Conservation (phyloP, 1,284 basidiomycete species). For the Papiliotrema flavescens region DNA sequence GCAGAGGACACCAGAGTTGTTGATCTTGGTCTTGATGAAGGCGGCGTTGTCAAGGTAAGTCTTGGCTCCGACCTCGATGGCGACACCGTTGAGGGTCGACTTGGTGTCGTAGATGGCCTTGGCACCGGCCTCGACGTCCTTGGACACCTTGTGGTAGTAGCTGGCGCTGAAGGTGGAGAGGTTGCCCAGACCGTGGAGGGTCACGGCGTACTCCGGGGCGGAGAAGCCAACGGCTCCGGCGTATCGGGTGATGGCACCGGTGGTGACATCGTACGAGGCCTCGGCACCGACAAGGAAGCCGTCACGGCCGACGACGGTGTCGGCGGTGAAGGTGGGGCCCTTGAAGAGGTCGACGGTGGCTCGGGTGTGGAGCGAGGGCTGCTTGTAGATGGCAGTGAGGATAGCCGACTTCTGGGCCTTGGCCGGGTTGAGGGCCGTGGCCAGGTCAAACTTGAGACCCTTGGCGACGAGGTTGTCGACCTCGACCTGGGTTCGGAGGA, state of each 20-base stretch:
- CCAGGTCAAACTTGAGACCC: constrained; percentile 93
- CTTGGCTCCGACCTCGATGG: constrained; percentile 95
- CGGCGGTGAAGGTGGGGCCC: constrained; percentile 95
- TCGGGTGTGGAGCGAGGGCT: constrained; percentile 91
- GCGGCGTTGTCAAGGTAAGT: constrained; percentile 73
- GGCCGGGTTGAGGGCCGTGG: constrained; percentile 75
- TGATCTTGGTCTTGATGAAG: constrained; percentile 98
- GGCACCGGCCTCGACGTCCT: constrained; percentile 94
- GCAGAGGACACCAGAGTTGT: constrained; percentile 86
- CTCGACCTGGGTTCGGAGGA: constrained; percentile 85
- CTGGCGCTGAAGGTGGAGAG: constrained; percentile 89
- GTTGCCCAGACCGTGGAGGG: constrained; percentile 92
- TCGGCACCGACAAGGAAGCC: constrained; percentile 97
- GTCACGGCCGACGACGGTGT: constrained; percentile 91
- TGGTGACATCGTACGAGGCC: constrained; percentile 92
- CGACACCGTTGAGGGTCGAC: constrained; percentile 79
- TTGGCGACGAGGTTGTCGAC: constrained; percentile 97
- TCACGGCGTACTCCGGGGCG: constrained; percentile 94
- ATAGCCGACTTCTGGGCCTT: constrained; percentile 72
- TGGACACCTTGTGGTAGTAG: constrained; percentile 94
- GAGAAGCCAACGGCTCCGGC: constrained; percentile 84
- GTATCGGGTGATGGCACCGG: constrained; percentile 88
- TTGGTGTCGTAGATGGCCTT: constrained; percentile 97
- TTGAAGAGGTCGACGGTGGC: constrained; percentile 92
- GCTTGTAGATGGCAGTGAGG: constrained; percentile 85